Percentiles rank a stretch among this genome's conserved stretches.
These are phyloP conservation scores for Leucaena leucocephala DNA, from an alignment of 306 rosid genomes.

Conservation along the genomic window DNA sequence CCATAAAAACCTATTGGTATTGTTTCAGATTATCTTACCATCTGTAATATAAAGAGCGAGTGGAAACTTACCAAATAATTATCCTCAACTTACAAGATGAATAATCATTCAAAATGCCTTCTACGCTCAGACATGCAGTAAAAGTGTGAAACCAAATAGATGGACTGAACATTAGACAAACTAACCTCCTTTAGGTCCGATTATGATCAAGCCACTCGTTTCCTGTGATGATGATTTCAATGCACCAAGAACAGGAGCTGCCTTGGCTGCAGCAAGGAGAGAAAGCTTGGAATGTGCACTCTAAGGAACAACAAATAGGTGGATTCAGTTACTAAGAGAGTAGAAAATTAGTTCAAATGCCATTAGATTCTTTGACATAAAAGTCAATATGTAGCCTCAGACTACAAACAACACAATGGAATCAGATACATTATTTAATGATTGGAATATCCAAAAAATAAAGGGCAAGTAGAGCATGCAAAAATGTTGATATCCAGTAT, in stretches of 20 bases:
- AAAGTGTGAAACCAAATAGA: slow-evolving; percentile 9
- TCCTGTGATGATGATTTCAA: slow-evolving; percentile 52
- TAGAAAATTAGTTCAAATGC: slow-evolving; percentile 4
- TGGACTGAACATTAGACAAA: slow-evolving; percentile 20
- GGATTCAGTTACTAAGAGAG: slow-evolving; percentile 10
- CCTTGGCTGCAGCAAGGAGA: slow-evolving; percentile 81
- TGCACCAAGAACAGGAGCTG: slow-evolving; percentile 65
- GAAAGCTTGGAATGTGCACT: slow-evolving; percentile 68
- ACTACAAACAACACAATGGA: slow-evolving; percentile 24
- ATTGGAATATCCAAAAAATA: slow-evolving; percentile 1
- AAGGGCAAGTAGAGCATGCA: slow-evolving; percentile 13
- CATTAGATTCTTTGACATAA: slow-evolving; percentile 15
- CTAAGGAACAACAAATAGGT: slow-evolving; percentile 50
- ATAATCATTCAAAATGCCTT: slow-evolving; percentile 8
- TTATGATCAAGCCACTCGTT: slow-evolving; percentile 65
- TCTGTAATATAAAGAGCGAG: background rate
- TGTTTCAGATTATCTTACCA: slow-evolving; percentile 11
- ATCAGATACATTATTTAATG: slow-evolving; percentile 9
- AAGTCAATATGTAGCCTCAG: slow-evolving; percentile 8
- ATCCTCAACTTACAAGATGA: slow-evolving; percentile 11
- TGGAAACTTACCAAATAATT: slow-evolving; percentile 9
- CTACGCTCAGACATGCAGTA: slow-evolving; percentile 6
- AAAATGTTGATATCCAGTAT: slow-evolving; percentile 12
- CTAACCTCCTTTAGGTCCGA: slow-evolving; percentile 97
- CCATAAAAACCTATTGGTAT: background rate